phyloP scores from a whole-genome alignment of 768 basidiomycete genomes.

The Polyporus arcularius region DNA sequence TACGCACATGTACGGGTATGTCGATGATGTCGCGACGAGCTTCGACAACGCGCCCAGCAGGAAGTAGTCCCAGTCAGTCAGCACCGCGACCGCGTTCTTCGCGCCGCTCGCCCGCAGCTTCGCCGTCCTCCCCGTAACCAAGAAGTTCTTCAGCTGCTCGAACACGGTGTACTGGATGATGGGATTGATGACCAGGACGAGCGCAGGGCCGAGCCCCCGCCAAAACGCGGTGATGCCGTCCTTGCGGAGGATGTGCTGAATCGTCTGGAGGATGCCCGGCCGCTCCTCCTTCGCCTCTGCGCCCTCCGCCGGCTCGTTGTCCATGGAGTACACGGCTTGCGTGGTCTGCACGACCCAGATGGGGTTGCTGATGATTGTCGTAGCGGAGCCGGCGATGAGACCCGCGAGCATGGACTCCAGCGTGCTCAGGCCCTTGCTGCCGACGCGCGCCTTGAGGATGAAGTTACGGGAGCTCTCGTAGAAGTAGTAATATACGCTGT shows the following conservation, averaged over 20 bases:
- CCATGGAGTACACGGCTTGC: constrained; percentile 70
- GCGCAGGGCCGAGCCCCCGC: constrained; percentile 92
- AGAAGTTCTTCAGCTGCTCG: constrained; percentile 88
- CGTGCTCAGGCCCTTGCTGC: constrained; percentile 74
- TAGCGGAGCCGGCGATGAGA: constrained; percentile 87
- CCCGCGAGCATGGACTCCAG: constrained; percentile 90
- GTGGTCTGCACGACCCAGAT: constrained; percentile 97
- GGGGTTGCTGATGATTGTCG: constrained; percentile 88
- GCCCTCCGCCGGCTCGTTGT: constrained; percentile 18
- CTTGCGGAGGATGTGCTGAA: constrained; percentile 66
- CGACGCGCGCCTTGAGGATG: constrained; percentile 51
- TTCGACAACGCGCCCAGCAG: constrained; percentile 93
- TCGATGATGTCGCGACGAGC: constrained; percentile 55
- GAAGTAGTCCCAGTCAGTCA: constrained; percentile 92
- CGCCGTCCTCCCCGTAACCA: constrained; percentile 63
- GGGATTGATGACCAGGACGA: constrained; percentile 92
- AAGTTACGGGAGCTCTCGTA: constrained; percentile 70
- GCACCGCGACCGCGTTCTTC: constrained; percentile 43
- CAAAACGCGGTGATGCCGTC: constrained; percentile 85
- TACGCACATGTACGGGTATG: constrained; percentile 76
- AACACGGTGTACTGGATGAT: constrained; percentile 94
- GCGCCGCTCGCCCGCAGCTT: constrained; percentile 50
- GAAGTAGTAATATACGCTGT: constrained; percentile 91
- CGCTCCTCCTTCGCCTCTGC: constrained; percentile 17
- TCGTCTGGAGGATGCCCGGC: constrained; percentile 51